Conservation (phyloP, 495 filamentous ascomycete genomes). For the Penicillium paxilli region DNA sequence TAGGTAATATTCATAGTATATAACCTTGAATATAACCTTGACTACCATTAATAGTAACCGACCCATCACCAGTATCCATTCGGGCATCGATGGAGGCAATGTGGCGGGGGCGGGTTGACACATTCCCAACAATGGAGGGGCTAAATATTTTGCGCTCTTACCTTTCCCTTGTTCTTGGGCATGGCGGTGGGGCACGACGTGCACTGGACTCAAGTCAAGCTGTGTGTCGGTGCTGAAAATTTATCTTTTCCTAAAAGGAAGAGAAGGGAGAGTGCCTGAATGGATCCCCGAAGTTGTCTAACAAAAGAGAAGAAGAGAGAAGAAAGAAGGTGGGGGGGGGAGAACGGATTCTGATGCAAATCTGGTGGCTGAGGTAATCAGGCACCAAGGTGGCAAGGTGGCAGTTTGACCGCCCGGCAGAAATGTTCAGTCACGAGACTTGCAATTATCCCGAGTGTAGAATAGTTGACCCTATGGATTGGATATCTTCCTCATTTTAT, state of each 20-base stretch:
- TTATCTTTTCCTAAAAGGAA: slow-evolving; percentile 8
- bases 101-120: slow-evolving; percentile 21
- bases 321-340: slow-evolving; percentile 16
- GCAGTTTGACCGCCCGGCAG: slow-evolving; percentile 5
- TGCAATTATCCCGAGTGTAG: too few relatives aligned
- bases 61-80: background rate
- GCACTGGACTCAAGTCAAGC: slow-evolving; percentile 27
- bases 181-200: slow-evolving; percentile 53
- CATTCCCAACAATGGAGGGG: slow-evolving; percentile 33
- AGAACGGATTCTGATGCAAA: slow-evolving; percentile 24
- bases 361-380: slow-evolving; percentile 32
- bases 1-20: too few relatives aligned
- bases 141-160: slow-evolving; percentile 47
- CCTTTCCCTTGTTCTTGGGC: slow-evolving; percentile 99
- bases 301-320: slow-evolving; percentile 7
- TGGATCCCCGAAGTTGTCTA: slow-evolving; percentile 15
- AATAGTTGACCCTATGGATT: too few relatives aligned
- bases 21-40: too few relatives aligned
- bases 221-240: slow-evolving; percentile 15
- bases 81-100: slow-evolving; percentile 14
- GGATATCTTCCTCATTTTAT: too few relatives aligned
- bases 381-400: slow-evolving; percentile 27
- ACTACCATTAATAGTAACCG: background rate
- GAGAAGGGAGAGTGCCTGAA: slow-evolving; percentile 7
- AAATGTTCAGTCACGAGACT: background rate